A percentile compares a stretch with the other conserved stretches of the same genome.
Conservation (phyloP, 169 alveolate genomes). For the Plasmodium knowlesi region DNA sequence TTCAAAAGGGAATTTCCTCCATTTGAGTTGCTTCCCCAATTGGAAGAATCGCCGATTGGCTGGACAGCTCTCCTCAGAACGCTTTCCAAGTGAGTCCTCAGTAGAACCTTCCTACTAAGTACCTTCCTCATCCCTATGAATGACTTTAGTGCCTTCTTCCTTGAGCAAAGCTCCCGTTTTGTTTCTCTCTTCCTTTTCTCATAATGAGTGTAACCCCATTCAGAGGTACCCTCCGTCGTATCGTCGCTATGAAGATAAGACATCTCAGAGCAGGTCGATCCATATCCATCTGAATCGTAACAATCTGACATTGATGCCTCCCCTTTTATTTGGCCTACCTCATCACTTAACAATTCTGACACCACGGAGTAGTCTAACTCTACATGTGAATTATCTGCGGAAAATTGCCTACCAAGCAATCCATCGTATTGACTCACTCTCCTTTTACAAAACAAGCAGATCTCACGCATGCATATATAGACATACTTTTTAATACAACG, state of each 20-base stretch:
- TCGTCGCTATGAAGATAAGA: not conserved
- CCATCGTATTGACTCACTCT: not conserved
- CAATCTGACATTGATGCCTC: not conserved
- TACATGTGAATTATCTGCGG: not conserved
- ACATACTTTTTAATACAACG: conserved; percentile 33
- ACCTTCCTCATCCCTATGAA: conserved; percentile 5
- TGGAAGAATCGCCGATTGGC: no score
- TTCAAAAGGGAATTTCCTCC: not conserved
- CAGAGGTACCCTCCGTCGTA: not conserved
- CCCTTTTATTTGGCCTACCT: not conserved
- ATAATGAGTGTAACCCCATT: not conserved
- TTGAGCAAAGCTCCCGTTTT: not conserved
- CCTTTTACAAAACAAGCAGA: conserved; percentile 34
- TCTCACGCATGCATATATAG: conserved; percentile 17
- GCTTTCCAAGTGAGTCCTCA: not conserved
- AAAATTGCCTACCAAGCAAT: not conserved
- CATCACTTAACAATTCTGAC: not conserved
- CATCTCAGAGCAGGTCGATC: not conserved
- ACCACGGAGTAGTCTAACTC: not conserved
- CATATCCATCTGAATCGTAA: not conserved
- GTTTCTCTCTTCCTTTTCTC: not conserved
- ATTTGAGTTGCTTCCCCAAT: not conserved
- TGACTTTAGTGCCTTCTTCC: conserved; percentile 6
- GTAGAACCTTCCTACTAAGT: not conserved
- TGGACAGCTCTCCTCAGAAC: not conserved